These are phyloP conservation scores for Clavispora carvajalis DNA, from an alignment of 805 yeast species.

Conservation along the genomic window DNA sequence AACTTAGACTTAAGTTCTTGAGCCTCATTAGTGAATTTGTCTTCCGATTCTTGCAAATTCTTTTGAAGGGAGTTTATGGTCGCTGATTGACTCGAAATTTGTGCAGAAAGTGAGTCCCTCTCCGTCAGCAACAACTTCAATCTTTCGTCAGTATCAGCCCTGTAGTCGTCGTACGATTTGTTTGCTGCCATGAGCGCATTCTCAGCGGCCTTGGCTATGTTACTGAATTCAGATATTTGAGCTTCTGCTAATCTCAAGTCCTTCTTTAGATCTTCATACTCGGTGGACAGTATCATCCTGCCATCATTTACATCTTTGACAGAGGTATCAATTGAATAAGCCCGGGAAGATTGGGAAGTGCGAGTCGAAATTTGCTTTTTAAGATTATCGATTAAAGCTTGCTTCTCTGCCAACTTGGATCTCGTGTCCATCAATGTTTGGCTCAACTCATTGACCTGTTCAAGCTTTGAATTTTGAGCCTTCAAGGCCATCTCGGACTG, in stretches of 20 bases:
- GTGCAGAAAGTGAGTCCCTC: conserved; percentile 18
- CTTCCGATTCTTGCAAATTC: conserved; percentile 4
- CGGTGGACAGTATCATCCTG: conserved; percentile 14
- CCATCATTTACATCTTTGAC: not conserved
- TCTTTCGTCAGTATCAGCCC: conserved; percentile 20
- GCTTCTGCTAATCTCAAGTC: conserved; percentile 55
- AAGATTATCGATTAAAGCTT: conserved; percentile 33
- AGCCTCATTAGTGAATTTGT: conserved; percentile 7
- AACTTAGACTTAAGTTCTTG: conserved; percentile 17
- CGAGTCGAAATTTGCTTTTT: conserved; percentile 27
- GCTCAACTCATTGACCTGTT: conserved; percentile 53
- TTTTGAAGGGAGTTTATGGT: conserved; percentile 4
- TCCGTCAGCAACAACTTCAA: conserved; percentile 19
- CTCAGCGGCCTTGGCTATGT: conserved; percentile 63
- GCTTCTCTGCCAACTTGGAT: conserved; percentile 39
- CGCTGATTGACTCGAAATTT: conserved; percentile 12
- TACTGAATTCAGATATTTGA: conserved; percentile 56
- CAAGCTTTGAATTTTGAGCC: conserved; percentile 48
- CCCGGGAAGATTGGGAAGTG: not conserved
- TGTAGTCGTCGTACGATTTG: conserved; percentile 44
- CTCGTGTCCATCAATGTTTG: conserved; percentile 39
- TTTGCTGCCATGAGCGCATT: conserved; percentile 54
- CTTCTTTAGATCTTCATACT: conserved; percentile 43
- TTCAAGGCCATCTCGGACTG: conserved; percentile 53
- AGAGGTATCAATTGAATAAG: not conserved